These are phyloP conservation scores for Hymenochaete sp. DNA, from an alignment of 1,284 basidiomycete species.

Conservation along the genomic window DNA sequence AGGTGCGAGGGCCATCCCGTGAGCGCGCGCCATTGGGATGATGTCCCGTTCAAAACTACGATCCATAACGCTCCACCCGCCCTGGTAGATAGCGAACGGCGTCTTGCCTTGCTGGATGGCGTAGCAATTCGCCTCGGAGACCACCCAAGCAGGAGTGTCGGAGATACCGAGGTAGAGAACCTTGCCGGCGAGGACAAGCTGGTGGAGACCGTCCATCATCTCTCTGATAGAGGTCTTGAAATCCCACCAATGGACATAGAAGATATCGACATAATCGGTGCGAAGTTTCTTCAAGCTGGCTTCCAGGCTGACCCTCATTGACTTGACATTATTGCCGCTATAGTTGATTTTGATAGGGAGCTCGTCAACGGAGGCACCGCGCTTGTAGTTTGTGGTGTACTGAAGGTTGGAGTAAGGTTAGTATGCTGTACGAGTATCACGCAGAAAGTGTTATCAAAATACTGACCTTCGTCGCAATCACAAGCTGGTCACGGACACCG, in stretches of 20 bases:
- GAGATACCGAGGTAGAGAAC: slow-evolving; percentile 39
- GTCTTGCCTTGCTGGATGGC: slow-evolving; percentile 35
- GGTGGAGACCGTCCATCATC: slow-evolving; percentile 43
- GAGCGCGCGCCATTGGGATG: slow-evolving; percentile 37
- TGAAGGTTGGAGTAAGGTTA: slow-evolving; percentile 18
- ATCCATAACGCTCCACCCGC: slow-evolving; percentile 40
- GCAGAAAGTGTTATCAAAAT: slow-evolving; percentile 5
- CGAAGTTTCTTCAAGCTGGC: slow-evolving; percentile 47
- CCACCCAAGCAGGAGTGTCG: slow-evolving; percentile 36
- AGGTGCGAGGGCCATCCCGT: slow-evolving; percentile 22
- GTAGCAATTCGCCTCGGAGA: slow-evolving; percentile 31
- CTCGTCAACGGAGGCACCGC: slow-evolving; percentile 20
- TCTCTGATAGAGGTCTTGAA: slow-evolving; percentile 45
- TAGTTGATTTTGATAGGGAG: slow-evolving; percentile 34
- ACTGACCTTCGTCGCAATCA: slow-evolving; percentile 34
- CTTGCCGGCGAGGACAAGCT: slow-evolving; percentile 36
- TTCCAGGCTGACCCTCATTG: slow-evolving; percentile 36
- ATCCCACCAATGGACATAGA: slow-evolving; percentile 51
- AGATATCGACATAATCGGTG: slow-evolving; percentile 45
- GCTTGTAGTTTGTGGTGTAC: slow-evolving; percentile 31
- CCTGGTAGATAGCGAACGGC: slow-evolving; percentile 47
- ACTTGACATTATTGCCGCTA: slow-evolving; percentile 40
- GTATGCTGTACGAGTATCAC: background rate
- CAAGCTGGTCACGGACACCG: slow-evolving; percentile 34
- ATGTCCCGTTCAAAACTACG: slow-evolving; percentile 45